phyloP scores from a whole-genome alignment of 306 rosid species.

The Citrullus amarus region DNA sequence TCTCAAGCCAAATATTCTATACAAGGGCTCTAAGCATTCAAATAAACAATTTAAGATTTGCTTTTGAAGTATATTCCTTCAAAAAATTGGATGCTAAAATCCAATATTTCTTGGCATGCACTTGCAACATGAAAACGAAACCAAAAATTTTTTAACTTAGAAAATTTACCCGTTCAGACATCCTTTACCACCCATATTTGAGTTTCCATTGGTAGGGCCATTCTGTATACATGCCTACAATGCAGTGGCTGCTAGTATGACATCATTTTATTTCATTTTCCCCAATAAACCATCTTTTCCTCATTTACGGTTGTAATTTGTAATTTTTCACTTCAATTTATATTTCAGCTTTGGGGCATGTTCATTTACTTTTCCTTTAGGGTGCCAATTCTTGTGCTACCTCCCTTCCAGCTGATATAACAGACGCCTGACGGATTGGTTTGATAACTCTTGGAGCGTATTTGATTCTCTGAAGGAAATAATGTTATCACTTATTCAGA shows the following conservation, averaged over 20 bases:
- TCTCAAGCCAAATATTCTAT: not conserved
- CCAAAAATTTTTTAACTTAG: not conserved
- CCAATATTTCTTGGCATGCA: not conserved
- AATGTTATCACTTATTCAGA: conserved; percentile 47
- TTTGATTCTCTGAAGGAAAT: conserved; percentile 61
- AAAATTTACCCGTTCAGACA: not conserved
- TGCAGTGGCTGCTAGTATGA: not conserved
- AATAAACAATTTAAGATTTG: not conserved
- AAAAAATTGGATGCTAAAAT: not conserved
- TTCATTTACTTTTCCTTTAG: conserved; percentile 26
- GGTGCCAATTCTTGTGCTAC: conserved; percentile 79
- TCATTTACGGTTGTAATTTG: not conserved
- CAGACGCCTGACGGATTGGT: conserved; percentile 76
- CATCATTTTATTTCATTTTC: not conserved
- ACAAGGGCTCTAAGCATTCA: not conserved
- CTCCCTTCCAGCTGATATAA: conserved; percentile 68
- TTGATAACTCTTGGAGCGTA: conserved; percentile 31
- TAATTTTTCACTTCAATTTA: not conserved
- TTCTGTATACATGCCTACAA: not conserved
- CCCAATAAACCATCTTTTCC: not conserved
- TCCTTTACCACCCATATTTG: not conserved
- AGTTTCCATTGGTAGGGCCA: not conserved
- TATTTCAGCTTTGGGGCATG: not conserved
- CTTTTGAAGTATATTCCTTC: not conserved
- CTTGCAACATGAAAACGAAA: not conserved